Base-by-base conservation (phyloP, 768 basidiomycete species). In the Hericium alpestre region DNA sequence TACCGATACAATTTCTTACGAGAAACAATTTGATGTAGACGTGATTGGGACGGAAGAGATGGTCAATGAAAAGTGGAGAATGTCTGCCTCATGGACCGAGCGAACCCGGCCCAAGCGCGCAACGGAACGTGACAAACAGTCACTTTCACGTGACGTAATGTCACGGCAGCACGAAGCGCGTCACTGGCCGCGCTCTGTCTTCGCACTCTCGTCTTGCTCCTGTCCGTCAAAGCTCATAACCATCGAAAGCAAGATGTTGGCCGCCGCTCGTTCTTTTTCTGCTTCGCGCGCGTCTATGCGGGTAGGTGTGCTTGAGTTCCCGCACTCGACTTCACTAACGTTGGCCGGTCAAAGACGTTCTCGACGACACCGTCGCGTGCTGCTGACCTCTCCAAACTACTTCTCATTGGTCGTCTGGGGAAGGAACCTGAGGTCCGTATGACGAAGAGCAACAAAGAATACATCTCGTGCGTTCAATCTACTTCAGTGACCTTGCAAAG, bases 361-460 rank as follows among this genome's bases (percentile, higher is more conserved):
- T 82, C 86, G 4, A 81, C 83, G 6, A 77, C 79, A 18, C 64
- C 76, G 12, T 64, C 78, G 56, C 79, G 80, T 61, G 67, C 74
- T 16, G 69, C 77, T 50, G 86, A 91, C 67, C 64, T 94, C 47
- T 78, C 90, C 27, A 90, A 86, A 69, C 77, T 94, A 60, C 76
- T 78, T 37, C 84, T 94, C 57, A 72, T 93, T 65, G 92, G 92
- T 32, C 80, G 80, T 49, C 70, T 94, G 47, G 79, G 78, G 18
- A 83, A 66, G 65, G 84, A 86, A 49, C 90, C 92, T 41, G 87
- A 90, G 64, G 65, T 80, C 47, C 81, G 82, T 55, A 72, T 72
- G 25, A 86, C 87, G 2, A 88, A 79, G 70, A 81, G 74, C 57
- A 84, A 90, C 56, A 87, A 82, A 67, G 87, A 91, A 79, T 94